These are phyloP conservation scores for Arthrobotrys megalospora DNA, from an alignment of 2,329 filamentous ascomycete genomes.

Conservation along the genomic window DNA sequence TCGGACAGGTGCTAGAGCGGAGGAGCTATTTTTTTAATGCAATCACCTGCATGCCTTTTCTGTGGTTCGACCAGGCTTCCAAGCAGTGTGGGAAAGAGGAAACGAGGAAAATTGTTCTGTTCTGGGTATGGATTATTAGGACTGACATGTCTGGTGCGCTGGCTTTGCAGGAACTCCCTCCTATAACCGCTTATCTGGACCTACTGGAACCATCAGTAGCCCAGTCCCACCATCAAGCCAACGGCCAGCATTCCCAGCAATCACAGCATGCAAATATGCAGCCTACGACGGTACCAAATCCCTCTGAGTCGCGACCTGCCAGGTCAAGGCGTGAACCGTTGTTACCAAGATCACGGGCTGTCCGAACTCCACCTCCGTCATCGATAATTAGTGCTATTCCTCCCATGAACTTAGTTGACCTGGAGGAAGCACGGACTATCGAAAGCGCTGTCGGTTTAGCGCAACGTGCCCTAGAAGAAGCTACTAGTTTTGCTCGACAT, in stretches of 20 bases:
- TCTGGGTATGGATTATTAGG: conserved; percentile 39
- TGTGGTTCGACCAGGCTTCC: conserved; percentile 29
- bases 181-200: conserved; percentile 60
- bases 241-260: conserved; percentile 46
- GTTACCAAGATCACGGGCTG: conserved; percentile 50
- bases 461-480: conserved; percentile 60
- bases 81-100: conserved; percentile 23
- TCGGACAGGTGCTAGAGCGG: conserved; percentile 31
- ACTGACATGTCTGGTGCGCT: conserved; percentile 61
- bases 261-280: conserved; percentile 56
- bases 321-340: conserved; percentile 50
- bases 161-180: conserved; percentile 61
- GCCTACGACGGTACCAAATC: conserved; percentile 51
- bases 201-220: conserved; percentile 52
- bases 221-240: conserved; percentile 50
- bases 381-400: conserved; percentile 53
- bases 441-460: conserved; percentile 50
- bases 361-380: conserved; percentile 50
- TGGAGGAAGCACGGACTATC: conserved; percentile 46
- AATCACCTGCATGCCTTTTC: conserved; percentile 28
- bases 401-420: conserved; percentile 50
- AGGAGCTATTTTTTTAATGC: conserved; percentile 39
- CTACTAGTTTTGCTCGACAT: conserved; percentile 55
- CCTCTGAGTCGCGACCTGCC: conserved; percentile 52
- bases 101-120: conserved; percentile 31